Conservation (phyloP, 148 eudicot genomes). For the Spergularia bocconei region DNA sequence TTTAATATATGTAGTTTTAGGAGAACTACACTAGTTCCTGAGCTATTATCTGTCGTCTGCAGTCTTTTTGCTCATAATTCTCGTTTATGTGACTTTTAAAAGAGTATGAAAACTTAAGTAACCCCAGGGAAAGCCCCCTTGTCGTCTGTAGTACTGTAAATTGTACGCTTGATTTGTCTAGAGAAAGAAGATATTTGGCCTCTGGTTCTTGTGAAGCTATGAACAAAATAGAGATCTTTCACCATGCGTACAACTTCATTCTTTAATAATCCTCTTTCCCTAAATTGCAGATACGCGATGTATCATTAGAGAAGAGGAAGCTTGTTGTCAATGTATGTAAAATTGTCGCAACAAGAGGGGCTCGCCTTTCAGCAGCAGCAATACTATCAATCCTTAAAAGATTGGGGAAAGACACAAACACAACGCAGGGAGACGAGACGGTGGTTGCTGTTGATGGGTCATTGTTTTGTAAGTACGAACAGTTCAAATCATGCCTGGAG, state of each 20-base stretch:
- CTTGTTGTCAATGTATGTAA: slow-evolving; percentile 61
- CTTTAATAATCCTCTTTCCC: not conserved
- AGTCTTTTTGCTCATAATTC: not conserved
- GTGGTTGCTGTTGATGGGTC: slow-evolving; percentile 81
- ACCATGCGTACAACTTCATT: not conserved
- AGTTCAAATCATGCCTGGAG: slow-evolving; percentile 58
- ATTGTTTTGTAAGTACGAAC: slow-evolving; percentile 55
- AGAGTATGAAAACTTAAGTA: not conserved
- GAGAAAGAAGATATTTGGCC: no score
- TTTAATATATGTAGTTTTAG: not conserved
- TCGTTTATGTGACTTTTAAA: not conserved
- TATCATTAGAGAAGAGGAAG: slow-evolving; percentile 39
- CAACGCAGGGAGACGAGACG: slow-evolving; percentile 35
- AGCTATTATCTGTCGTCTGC: not conserved
- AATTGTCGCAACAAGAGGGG: slow-evolving; percentile 68
- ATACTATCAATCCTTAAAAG: slow-evolving; percentile 74
- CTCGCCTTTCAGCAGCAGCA: slow-evolving; percentile 88
- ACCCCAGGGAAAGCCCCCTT: no score
- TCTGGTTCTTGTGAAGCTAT: not conserved
- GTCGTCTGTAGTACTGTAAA: no score
- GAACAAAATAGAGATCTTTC: not conserved
- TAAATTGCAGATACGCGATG: slow-evolving; percentile 12
- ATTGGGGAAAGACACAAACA: slow-evolving; percentile 53
- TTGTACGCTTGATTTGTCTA: no score
- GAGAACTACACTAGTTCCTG: not conserved